Percentiles rank a stretch among this genome's conserved stretches.
Conservation (phyloP, 352 stramenopile genomes). For the Globisporangium lucens region DNA sequence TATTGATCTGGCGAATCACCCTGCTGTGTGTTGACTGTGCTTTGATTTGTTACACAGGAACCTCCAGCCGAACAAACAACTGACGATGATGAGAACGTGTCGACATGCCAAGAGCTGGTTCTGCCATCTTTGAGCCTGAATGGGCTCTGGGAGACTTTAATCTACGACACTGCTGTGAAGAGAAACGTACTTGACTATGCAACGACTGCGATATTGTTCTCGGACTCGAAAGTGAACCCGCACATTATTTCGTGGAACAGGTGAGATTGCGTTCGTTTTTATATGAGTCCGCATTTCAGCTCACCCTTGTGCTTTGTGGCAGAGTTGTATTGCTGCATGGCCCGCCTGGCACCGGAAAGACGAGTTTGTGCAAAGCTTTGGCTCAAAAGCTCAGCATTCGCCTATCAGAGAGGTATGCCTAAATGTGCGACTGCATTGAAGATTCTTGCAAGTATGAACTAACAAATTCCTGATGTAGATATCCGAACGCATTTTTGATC, state of each 20-base stretch:
- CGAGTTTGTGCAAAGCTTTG: conserved; percentile 89
- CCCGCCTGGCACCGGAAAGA: conserved; percentile 92
- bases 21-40: background rate
- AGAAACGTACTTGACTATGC: conserved; percentile 83
- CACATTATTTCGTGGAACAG: conserved; percentile 92
- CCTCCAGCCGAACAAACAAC: conserved; percentile 61
- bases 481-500: conserved; percentile 68
- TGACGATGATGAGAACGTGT: conserved; percentile 77
- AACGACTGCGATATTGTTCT: conserved; percentile 89
- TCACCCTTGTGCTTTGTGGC: background rate
- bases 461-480: conserved; percentile 25
- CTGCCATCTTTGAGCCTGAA: conserved; percentile 68
- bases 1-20: too few species aligned
- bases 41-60: conserved; percentile 36
- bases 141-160: conserved; percentile 82
- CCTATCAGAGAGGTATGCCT: conserved; percentile 52
- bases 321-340: conserved; percentile 90
- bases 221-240: conserved; percentile 76
- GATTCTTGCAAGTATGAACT: background rate
- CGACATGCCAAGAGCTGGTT: conserved; percentile 73
- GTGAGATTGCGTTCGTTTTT: conserved; percentile 10
- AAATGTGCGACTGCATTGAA: background rate
- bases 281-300: background rate
- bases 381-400: conserved; percentile 92
- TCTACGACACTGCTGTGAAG: conserved; percentile 85